These are phyloP conservation scores for Leccinum idahoense DNA, from an alignment of 1,284 basidiomycete genomes.

Conservation along the genomic window DNA sequence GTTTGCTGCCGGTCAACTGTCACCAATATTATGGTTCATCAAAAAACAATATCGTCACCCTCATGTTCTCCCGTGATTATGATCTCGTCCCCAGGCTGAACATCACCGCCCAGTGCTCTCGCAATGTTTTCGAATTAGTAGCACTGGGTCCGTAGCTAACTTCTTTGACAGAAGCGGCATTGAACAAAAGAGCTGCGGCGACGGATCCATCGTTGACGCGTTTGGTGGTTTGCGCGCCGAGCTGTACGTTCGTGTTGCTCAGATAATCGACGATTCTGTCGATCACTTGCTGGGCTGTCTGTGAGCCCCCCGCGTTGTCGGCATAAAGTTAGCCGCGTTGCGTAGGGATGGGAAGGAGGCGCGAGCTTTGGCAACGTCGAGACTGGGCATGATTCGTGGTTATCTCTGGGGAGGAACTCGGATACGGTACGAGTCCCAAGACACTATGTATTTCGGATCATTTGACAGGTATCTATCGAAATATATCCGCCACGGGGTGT, in stretches of 20 bases:
- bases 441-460: neutral
- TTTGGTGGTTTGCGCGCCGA: slow-evolving; percentile 49
- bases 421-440: neutral
- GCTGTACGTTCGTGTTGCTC: slow-evolving; percentile 66
- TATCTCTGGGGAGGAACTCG: neutral
- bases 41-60: slow-evolving; percentile 37
- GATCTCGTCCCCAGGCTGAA: slow-evolving; percentile 62
- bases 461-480: neutral
- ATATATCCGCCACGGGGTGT: neutral
- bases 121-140: slow-evolving; percentile 63
- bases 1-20: slow-evolving; percentile 47
- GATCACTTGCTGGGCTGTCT: slow-evolving; percentile 51
- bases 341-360: slow-evolving; percentile 60
- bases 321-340: slow-evolving; percentile 58
- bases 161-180: slow-evolving; percentile 55
- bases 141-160: slow-evolving; percentile 65
- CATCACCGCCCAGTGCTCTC: slow-evolving; percentile 49
- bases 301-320: slow-evolving; percentile 79
- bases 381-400: slow-evolving; percentile 16
- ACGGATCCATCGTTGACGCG: slow-evolving; percentile 49
- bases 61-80: slow-evolving; percentile 76
- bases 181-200: slow-evolving; percentile 57
- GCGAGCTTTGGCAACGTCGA: slow-evolving; percentile 52
- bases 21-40: neutral
- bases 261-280: slow-evolving; percentile 64